Base-by-base conservation (phyloP, 306 rosid species). In the Ziziphus jujuba region DNA sequence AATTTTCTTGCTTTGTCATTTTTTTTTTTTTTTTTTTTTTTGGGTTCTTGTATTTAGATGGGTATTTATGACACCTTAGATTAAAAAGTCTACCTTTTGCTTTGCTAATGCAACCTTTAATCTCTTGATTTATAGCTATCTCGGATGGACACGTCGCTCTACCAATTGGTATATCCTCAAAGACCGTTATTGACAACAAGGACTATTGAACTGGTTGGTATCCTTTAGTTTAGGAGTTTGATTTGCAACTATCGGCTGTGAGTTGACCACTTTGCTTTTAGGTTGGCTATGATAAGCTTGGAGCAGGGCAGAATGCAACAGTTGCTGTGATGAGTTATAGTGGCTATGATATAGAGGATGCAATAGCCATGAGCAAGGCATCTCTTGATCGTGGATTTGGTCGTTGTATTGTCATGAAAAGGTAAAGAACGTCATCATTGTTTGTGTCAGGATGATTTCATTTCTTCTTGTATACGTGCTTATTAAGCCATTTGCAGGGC, bases 311-410 rank as follows among this genome's bases (percentile, higher is more conserved):
- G 71, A 92, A 92, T 76, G 98, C 98, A 67, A 89, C 98, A 2
- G 98, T 92, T 71, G 97, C 98, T 71, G 98, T 92, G 60, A 92
- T 92, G 97, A 92, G 98, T 73, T 92, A 90, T 66, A 92, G 98
- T 80, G 98, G 98, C 79, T 92, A 92, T 79, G 98, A 92, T 67
- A 92, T 92, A 62, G 98, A 92, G 84, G 98, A 92, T 83, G 98
- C 97, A 34, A 92, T 92, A 36, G 98, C 90, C 74, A 92, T 92
- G 98, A 92, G 90, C 77, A 92, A 90, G 85, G 76, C 98, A 47
- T 90, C 98, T 59, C 92, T 92, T 40, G 98, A 90, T 77, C 96
- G 97, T 36, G 98, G 98, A n/a, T 92, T 92, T 87, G 98, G 98
- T 56, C 98, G 98, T 61, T 92, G 98, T 73, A 92, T 92, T 53